Conservation (phyloP, 225 moss, liverwort and hornwort species). For the Lunularia cruciata region DNA sequence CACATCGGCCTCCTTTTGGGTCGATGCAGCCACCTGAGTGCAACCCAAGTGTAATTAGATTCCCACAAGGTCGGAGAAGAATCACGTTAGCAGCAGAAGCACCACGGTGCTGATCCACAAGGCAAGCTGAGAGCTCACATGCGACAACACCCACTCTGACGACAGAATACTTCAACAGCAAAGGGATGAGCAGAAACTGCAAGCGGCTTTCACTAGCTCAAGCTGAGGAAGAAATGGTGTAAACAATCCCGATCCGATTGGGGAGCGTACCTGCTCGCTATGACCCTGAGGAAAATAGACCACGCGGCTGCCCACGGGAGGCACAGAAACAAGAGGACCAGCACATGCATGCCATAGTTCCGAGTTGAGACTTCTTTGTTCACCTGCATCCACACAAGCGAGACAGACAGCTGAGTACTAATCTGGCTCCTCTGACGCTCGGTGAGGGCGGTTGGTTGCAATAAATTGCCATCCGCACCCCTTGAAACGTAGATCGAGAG, state of each 20-base stretch:
- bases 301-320: constrained; percentile 51
- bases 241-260: background rate
- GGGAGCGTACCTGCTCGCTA: constrained; percentile 46
- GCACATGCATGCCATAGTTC: constrained; percentile 65
- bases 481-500: too few species aligned
- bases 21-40: constrained; percentile 55
- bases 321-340: constrained; percentile 57
- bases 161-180: too few species aligned
- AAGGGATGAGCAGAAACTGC: too few species aligned
- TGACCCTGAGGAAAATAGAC: constrained; percentile 65
- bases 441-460: too few species aligned
- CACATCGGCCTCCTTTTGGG: constrained; percentile 57
- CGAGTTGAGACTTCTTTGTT: constrained; percentile 57
- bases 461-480: too few species aligned
- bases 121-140: background rate
- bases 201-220: background rate
- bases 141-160: background rate
- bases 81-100: background rate
- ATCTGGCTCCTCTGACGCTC: too few species aligned
- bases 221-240: background rate
- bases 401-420: background rate
- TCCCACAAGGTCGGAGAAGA: too few species aligned
- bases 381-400: constrained; percentile 29
- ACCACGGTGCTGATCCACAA: background rate
- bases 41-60: background rate